Evolutionary conservation across 1,284 basidiomycete genomes (phyloP), one percentile per base, ranked within the genome.

Genomic region (Ceratorhiza oryzae-sativae): DNA sequence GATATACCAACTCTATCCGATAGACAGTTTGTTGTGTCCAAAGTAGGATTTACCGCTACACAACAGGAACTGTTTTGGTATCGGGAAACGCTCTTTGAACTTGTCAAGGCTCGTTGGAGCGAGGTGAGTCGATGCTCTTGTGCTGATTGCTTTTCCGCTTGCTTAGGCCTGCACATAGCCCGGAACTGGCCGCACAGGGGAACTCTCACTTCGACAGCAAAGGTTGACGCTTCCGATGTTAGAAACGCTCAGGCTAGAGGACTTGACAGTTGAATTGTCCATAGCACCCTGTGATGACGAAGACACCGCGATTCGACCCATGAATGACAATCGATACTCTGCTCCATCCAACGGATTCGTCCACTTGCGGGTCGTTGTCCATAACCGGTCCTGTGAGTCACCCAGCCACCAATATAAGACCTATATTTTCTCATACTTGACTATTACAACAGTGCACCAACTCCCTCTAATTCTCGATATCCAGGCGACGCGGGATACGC

Each of bases 1-100:
- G 86, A 91, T 0, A 93, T 98, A 72, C 97, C 97, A 0, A 88
- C 89, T 3, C 82, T 97, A 39, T 91, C 91, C 3, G 89, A 92
- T 72, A 85, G 95, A n/a, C 97, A 99, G 79, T 98, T 96, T 79
- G 90, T 98, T 18, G 90, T 98, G 0, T 86, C 89, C 23, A 92
- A 92, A 77, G 86, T 89, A 10, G 85, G 84, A 70, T 81, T 92
- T 67, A 86, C 88, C 0, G 79, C 82, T 3, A 81, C 81, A 49
- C 89, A 92, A 76, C 84, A 89, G 41, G 90, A 93, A 77, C 79
- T 95, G 15, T 98, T 98, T 82, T 98, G 96, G 97, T 96, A 95
- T 78, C 86, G 95, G 34, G 93, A 98, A 79, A 88, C 90, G 74
- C 81, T 98, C 12, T 86, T 97, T 76, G 86, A 86, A 49, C 81